A percentile compares a stretch with the other conserved stretches of the same genome.
phyloP scores from a whole-genome alignment of 2,329 filamentous ascomycete genomes.

The Cytospora chrysosperma region DNA sequence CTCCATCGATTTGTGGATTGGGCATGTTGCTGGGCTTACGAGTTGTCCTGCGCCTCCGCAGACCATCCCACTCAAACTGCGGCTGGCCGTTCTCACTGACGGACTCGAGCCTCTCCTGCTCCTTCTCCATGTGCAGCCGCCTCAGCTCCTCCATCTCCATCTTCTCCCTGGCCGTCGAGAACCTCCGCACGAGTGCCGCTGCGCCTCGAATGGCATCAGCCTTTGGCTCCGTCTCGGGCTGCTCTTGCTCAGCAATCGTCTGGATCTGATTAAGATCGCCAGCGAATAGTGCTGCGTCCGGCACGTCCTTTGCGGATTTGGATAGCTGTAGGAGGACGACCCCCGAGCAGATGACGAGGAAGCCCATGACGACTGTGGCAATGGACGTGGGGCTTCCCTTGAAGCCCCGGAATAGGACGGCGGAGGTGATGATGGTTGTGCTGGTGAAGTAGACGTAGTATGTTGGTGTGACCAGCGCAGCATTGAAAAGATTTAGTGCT shows the following conservation, averaged over 20 bases:
- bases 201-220: slow-evolving; percentile 93
- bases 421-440: slow-evolving; percentile 90
- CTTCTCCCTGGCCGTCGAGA: slow-evolving; percentile 73
- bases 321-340: slow-evolving; percentile 94
- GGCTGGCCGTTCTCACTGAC: slow-evolving; percentile 73
- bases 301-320: slow-evolving; percentile 96
- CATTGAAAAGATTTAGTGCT: slow-evolving; percentile 96
- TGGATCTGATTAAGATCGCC: slow-evolving; percentile 94
- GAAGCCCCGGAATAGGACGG: slow-evolving; percentile 90
- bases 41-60: slow-evolving; percentile 66
- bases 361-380: slow-evolving; percentile 86
- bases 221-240: slow-evolving; percentile 94
- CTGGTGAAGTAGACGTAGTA: slow-evolving; percentile 99
- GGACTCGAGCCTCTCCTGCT: slow-evolving; percentile 67
- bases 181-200: slow-evolving; percentile 79
- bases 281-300: slow-evolving; percentile 86
- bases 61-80: slow-evolving; percentile 83
- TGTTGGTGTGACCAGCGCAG: slow-evolving; percentile 92
- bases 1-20: too few relatives aligned
- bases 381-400: slow-evolving; percentile 81
- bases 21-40: not conserved
- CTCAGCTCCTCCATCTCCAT: slow-evolving; percentile 79
- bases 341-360: slow-evolving; percentile 88
- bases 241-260: slow-evolving; percentile 90
- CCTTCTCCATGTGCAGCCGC: slow-evolving; percentile 75